These are phyloP conservation scores for Cercophora sp. DNA, from an alignment of 495 filamentous ascomycete species.

Conservation along the genomic window DNA sequence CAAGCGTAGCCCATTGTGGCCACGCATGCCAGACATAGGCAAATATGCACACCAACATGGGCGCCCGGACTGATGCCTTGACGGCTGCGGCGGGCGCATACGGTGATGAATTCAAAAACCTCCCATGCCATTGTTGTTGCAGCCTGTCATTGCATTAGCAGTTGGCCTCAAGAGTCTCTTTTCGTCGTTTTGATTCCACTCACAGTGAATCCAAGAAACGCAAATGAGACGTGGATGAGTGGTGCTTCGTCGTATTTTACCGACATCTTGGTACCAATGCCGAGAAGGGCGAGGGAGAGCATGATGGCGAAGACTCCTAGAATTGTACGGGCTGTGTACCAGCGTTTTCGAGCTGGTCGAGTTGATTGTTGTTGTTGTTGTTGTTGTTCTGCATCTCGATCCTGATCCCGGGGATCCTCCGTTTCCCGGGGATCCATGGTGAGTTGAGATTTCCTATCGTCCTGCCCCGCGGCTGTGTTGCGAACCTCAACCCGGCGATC, in stretches of 20 bases:
- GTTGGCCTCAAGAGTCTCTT: background rate
- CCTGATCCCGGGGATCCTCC: too few relatives aligned
- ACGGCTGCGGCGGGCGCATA: conserved; percentile 10
- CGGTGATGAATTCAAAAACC: conserved; percentile 14
- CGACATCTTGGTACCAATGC: conserved; percentile 19
- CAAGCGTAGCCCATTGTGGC: conserved; percentile 22
- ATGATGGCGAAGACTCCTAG: conserved; percentile 9
- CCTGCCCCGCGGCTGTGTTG: too few relatives aligned
- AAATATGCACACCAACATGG: conserved; percentile 35
- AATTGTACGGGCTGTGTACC: conserved; percentile 13
- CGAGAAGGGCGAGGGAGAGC: conserved; percentile 17
- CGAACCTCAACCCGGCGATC: too few relatives aligned
- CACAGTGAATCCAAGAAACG: conserved; percentile 20
- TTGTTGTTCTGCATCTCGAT: background rate
- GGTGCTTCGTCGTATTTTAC: conserved; percentile 14
- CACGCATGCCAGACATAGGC: conserved; percentile 30
- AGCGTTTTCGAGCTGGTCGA: background rate
- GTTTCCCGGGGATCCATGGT: too few relatives aligned
- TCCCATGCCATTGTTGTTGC: conserved; percentile 17
- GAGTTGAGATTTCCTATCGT: too few relatives aligned
- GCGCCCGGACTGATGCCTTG: conserved; percentile 35
- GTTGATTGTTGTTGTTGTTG: background rate
- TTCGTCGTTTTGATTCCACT: too few relatives aligned
- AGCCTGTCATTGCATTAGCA: conserved; percentile 6
- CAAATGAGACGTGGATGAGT: conserved; percentile 21